A percentile compares a stretch with the other conserved stretches of the same genome.
Evolutionary conservation across 352 stramenopile species (phyloP).

Genomic region (Globisporangium barbulae): DNA sequence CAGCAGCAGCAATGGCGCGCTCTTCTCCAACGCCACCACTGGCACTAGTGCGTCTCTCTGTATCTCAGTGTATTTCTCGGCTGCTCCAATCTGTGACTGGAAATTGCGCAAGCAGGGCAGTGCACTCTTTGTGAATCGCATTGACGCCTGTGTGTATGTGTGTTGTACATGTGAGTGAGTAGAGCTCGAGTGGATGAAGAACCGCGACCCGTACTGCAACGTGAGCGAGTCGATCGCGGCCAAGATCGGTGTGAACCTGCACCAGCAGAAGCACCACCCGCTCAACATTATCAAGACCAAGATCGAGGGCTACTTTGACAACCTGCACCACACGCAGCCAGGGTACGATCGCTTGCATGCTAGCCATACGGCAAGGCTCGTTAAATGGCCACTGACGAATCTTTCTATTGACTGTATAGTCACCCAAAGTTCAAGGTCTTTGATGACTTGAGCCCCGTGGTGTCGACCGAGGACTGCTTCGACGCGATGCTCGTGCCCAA

Average conservation of each 20-base stretch:
- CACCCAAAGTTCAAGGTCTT: conserved; percentile 78
- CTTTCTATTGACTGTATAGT: conserved; percentile 24
- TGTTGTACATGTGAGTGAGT: not conserved
- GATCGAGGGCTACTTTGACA: conserved; percentile 89
- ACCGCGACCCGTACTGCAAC: conserved; percentile 85
- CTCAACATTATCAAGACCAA: conserved; percentile 93
- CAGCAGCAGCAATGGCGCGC: not conserved
- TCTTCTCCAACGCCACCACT: not conserved
- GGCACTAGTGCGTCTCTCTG: not conserved
- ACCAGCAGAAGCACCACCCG: conserved; percentile 82
- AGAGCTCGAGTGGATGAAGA: conserved; percentile 80
- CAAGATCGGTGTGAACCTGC: conserved; percentile 89
- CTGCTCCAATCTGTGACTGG: not conserved
- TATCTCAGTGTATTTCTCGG: not conserved
- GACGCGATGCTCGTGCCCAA: conserved; percentile 90
- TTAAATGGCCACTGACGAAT: not conserved
- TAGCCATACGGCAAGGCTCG: not conserved
- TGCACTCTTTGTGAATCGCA: not conserved
- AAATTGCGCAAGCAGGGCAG: not conserved
- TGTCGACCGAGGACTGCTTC: conserved; percentile 89
- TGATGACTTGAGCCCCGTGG: conserved; percentile 83
- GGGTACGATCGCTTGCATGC: conserved; percentile 26
- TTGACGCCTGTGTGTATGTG: not conserved
- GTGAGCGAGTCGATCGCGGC: conserved; percentile 76
- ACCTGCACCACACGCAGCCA: conserved; percentile 48